Evolutionary conservation across 805 yeast genomes (phyloP).

Genomic region (Metschnikowia aberdeeniae): DNA sequence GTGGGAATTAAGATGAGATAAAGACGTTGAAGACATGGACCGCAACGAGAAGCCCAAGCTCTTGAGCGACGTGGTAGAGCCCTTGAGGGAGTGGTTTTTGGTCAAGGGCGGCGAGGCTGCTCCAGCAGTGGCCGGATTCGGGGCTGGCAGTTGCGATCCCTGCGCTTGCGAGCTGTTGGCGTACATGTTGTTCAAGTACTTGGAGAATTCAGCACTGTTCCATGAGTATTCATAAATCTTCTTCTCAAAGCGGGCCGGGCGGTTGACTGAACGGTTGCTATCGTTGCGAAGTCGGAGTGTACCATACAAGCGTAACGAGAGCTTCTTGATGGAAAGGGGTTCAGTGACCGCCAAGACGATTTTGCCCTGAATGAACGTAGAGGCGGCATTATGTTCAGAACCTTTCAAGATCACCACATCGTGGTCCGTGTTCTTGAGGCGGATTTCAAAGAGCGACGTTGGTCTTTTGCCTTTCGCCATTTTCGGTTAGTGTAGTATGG

Average conservation of each 20-base stretch:
- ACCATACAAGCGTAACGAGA: slow-evolving; percentile 63
- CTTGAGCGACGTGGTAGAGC: slow-evolving; percentile 43
- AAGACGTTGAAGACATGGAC: slow-evolving; percentile 33
- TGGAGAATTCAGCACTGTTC: slow-evolving; percentile 62
- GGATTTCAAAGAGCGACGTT: slow-evolving; percentile 41
- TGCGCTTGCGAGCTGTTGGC: slow-evolving; percentile 18
- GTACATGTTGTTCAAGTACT: slow-evolving; percentile 31
- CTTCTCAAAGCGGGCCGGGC: slow-evolving; percentile 53
- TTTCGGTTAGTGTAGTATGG: background rate
- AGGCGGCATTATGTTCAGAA: slow-evolving; percentile 67
- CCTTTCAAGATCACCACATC: slow-evolving; percentile 85
- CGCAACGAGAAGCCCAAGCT: slow-evolving; percentile 29
- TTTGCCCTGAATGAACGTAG: slow-evolving; percentile 71
- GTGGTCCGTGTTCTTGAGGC: slow-evolving; percentile 64
- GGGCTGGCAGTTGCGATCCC: slow-evolving; percentile 1
- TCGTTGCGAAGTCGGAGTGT: slow-evolving; percentile 62
- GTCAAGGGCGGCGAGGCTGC: slow-evolving; percentile 8
- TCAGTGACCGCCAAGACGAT: slow-evolving; percentile 74
- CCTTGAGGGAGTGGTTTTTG: slow-evolving; percentile 27
- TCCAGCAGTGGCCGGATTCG: background rate
- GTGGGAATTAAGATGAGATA: slow-evolving; percentile 13
- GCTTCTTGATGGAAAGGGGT: slow-evolving; percentile 61
- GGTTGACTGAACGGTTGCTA: slow-evolving; percentile 39
- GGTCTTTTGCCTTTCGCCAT: slow-evolving; percentile 23
- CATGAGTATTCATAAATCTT: slow-evolving; percentile 72